These are phyloP conservation scores for Brasenia schreberi DNA, from an alignment of 164 flowering plant species.

Conservation along the genomic window DNA sequence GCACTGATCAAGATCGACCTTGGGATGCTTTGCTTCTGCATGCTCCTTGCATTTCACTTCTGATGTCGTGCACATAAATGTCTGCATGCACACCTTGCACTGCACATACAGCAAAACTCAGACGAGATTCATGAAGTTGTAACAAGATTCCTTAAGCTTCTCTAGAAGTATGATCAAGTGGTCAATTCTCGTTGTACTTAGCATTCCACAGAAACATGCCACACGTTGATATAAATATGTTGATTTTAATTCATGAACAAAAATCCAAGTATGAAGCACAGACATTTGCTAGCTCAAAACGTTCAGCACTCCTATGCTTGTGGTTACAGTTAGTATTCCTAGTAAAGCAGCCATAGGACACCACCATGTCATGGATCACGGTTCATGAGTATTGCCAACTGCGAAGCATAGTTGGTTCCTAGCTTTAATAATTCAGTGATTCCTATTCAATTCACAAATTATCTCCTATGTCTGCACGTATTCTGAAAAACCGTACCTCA, in stretches of 20 bases:
- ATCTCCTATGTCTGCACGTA: too few species aligned
- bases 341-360: too few species aligned
- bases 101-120: slow-evolving; percentile 14
- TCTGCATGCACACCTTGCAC: slow-evolving; percentile 71
- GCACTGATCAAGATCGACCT: slow-evolving; percentile 29
- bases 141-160: not conserved
- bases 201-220: not conserved
- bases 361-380: too few species aligned
- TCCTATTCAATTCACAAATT: too few species aligned
- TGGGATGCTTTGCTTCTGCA: slow-evolving; percentile 60
- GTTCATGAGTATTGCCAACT: too few species aligned
- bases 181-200: not conserved
- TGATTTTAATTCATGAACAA: not conserved
- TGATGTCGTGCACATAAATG: slow-evolving; percentile 57
- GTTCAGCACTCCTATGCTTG: too few species aligned
- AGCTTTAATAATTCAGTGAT: too few species aligned
- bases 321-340: too few species aligned
- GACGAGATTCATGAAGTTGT: not conserved
- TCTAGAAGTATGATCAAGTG: not conserved
- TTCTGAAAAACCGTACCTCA: too few species aligned
- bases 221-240: too few species aligned
- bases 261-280: not conserved
- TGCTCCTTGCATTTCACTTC: slow-evolving; percentile 62
- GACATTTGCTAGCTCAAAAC: not conserved
- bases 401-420: too few species aligned